Evolutionary conservation across 129 eudicot genomes (phyloP), one percentile per base, ranked within the genome.

Genomic region (Logfia minima): DNA sequence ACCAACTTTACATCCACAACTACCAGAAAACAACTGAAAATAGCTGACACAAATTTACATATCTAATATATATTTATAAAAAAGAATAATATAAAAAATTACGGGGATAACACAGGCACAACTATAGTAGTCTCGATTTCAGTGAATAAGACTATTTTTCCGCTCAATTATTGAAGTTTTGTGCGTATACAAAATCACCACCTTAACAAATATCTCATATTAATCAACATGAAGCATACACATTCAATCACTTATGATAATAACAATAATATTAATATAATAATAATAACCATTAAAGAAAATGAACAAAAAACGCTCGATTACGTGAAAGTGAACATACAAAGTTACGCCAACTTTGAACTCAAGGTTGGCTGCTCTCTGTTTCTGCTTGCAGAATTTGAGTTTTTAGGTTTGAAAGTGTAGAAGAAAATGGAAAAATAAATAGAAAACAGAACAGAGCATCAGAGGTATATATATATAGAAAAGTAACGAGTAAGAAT

Each of bases 351-450:
- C 29, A 18, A 19, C 16, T 21, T 70, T 18, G 55, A 70, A 71
- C 71, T 79, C 28, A 45, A 71, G 60, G 64, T 31, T 76, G 14
- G 51, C 59, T 31, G 26, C 23, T 62, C 18, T 28, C 24, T 51
- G 53, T 53, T 72, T 35, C 55, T n/a, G 34, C 35, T 78, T 19
- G 43, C 65, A 60, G 51, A 78, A n/a, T 45, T 43, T 62, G 71
- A 43, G 65, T 18, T 68, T 58, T 45, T 29, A 29, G 34, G 77
- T 43, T 65, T 41, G 67, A 34, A 48, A 64, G 58, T 45, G 72
- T 45, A 6, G 62, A 68, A 32, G 48, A 48, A 70, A 70, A n/a
- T 61, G 51, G 63, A 23, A 70, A 29, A 41, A 69, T 29, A 16
- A 45, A 19, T 2, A 13, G 16, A 28, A 0, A 3, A 24, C 1